Evolutionary conservation across 768 basidiomycete genomes (phyloP).

Genomic region (Rhodosporidiobolus odoratus): DNA sequence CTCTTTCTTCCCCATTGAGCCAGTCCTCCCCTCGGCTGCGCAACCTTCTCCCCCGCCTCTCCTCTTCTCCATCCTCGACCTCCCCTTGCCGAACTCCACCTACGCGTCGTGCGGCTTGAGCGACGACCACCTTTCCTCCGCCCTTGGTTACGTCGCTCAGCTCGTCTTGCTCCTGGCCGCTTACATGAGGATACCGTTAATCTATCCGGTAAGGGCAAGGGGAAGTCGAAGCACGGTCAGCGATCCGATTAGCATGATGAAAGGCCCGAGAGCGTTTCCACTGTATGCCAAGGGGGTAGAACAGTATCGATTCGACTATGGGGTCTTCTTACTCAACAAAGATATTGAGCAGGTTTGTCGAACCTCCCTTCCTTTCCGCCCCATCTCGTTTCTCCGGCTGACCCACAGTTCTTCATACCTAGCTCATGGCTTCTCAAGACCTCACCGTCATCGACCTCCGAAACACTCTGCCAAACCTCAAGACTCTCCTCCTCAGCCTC

Average conservation of each 20-base stretch:
- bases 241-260: slow-evolving; percentile 90
- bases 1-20: slow-evolving; percentile 78
- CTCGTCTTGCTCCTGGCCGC: slow-evolving; percentile 73
- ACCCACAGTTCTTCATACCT: background rate
- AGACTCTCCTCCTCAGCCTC: slow-evolving; percentile 81
- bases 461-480: slow-evolving; percentile 93
- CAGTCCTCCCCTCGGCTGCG: slow-evolving; percentile 60
- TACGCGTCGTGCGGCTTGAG: slow-evolving; percentile 61
- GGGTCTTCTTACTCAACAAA: slow-evolving; percentile 92
- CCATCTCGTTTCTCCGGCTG: background rate
- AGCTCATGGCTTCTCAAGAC: slow-evolving; percentile 55
- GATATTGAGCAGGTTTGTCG: slow-evolving; percentile 83
- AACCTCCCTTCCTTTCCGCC: slow-evolving; percentile 9
- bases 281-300: slow-evolving; percentile 91
- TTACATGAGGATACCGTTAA: slow-evolving; percentile 67
- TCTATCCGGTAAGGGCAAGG: slow-evolving; percentile 84
- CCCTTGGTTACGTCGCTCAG: slow-evolving; percentile 84
- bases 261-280: slow-evolving; percentile 94
- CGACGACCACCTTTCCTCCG: slow-evolving; percentile 84
- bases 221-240: slow-evolving; percentile 85
- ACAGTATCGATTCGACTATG: slow-evolving; percentile 95
- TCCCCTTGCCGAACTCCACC: slow-evolving; percentile 82
- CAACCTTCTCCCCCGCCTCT: slow-evolving; percentile 52
- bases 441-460: slow-evolving; percentile 85
- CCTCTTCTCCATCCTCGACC: slow-evolving; percentile 77